phyloP scores from a whole-genome alignment of 1,284 basidiomycete species.

The Blastosporella zonata region DNA sequence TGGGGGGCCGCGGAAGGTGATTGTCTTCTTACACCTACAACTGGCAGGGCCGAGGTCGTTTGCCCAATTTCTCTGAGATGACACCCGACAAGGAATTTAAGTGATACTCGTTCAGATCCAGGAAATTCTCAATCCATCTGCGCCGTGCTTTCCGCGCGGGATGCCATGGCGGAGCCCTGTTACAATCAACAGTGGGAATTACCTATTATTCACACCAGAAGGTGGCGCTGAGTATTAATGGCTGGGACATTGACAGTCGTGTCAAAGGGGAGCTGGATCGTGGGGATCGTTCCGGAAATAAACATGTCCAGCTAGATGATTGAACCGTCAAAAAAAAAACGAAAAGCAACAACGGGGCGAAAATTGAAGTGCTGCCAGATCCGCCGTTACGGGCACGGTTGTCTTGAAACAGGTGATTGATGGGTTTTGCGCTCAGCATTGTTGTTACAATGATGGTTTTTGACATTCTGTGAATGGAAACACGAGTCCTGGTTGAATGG shows the following conservation, averaged over 20 bases:
- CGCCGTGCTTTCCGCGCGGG: no score
- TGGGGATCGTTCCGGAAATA: background rate
- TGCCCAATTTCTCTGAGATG: background rate
- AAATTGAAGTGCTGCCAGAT: background rate
- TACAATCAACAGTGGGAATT: background rate
- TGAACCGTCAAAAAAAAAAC: background rate
- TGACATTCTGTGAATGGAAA: background rate
- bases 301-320: background rate
- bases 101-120: no score
- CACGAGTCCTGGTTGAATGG: background rate
- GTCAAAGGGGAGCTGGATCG: background rate
- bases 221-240: background rate
- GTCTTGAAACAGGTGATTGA: background rate
- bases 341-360: no score
- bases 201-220: background rate
- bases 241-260: background rate
- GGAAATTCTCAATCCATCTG: no score
- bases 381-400: background rate
- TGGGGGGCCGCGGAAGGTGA: constrained; percentile 4
- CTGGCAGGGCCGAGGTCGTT: background rate
- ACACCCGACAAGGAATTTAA: background rate
- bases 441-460: background rate
- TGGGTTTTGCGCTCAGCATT: background rate
- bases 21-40: background rate
- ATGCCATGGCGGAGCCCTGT: background rate